These are phyloP conservation scores for Suillus bovinus DNA, from an alignment of 768 basidiomycete genomes.

Conservation along the genomic window DNA sequence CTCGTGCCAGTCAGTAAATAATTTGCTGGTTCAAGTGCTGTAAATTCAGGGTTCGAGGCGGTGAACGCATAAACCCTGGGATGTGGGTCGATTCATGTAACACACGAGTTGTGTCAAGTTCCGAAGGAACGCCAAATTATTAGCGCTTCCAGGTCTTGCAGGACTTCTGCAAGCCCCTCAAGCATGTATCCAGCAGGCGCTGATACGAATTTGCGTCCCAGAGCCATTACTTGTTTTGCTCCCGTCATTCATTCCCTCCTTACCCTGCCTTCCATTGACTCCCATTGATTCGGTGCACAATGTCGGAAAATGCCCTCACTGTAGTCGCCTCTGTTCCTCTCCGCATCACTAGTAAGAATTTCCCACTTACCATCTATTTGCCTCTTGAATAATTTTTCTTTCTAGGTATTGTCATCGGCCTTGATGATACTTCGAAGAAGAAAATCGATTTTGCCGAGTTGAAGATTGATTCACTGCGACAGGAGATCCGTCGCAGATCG, in stretches of 20 bases:
- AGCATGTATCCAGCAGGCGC: not conserved
- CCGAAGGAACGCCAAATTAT: not conserved
- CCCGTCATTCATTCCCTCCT: not conserved
- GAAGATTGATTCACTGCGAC: not conserved
- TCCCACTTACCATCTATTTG: not conserved
- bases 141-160: not conserved
- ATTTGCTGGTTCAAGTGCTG: not conserved
- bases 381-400: not conserved
- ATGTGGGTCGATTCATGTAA: not conserved
- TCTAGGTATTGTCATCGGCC: slow-evolving; percentile 1
- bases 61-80: not conserved
- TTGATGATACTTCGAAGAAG: slow-evolving; percentile 5
- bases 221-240: not conserved
- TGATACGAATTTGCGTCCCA: not conserved
- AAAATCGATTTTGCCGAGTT: slow-evolving; percentile 9
- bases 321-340: not conserved
- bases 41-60: not conserved
- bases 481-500: not conserved
- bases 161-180: not conserved
- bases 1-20: not conserved
- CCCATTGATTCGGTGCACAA: not conserved
- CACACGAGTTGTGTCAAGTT: not conserved
- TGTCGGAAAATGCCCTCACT: not conserved
- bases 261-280: not conserved
- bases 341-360: not conserved